phyloP scores from a whole-genome alignment of 345 rosid genomes.

The Melastoma malabathricum region DNA sequence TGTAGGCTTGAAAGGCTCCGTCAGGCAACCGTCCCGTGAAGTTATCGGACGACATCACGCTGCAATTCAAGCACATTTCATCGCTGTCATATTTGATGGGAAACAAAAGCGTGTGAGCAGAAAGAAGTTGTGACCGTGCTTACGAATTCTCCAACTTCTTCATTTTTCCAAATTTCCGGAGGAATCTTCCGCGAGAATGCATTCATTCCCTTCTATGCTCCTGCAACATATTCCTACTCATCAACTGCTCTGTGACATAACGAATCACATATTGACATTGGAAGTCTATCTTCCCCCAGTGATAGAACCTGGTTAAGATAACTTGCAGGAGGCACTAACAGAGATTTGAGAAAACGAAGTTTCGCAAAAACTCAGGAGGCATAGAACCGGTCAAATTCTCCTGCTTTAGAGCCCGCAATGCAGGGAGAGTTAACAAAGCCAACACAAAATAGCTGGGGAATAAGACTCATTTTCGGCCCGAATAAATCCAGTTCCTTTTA shows the following conservation, averaged over 20 bases:
- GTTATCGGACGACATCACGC: constrained; percentile 53
- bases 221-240: constrained; percentile 23
- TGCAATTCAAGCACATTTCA: too few species aligned
- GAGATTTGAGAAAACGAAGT: constrained; percentile 43
- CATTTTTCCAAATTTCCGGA: constrained; percentile 47
- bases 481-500: constrained; percentile 36
- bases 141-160: constrained; percentile 56
- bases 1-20: constrained; percentile 34
- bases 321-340: constrained; percentile 61
- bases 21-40: constrained; percentile 55
- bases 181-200: constrained; percentile 61
- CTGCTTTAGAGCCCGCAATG: constrained; percentile 45
- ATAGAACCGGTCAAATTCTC: constrained; percentile 56
- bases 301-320: neutral
- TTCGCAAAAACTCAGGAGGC: constrained; percentile 64
- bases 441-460: neutral
- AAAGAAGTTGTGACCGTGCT: constrained; percentile 6
- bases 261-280: constrained; percentile 49
- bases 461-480: constrained; percentile 11
- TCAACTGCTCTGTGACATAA: neutral
- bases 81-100: neutral
- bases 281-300: neutral
- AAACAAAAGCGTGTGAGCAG: constrained; percentile 1
- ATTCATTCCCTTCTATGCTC: constrained; percentile 82
- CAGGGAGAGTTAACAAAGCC: neutral